Conservation (phyloP, 768 basidiomycete genomes). For the Hypsizygus marmoreus region DNA sequence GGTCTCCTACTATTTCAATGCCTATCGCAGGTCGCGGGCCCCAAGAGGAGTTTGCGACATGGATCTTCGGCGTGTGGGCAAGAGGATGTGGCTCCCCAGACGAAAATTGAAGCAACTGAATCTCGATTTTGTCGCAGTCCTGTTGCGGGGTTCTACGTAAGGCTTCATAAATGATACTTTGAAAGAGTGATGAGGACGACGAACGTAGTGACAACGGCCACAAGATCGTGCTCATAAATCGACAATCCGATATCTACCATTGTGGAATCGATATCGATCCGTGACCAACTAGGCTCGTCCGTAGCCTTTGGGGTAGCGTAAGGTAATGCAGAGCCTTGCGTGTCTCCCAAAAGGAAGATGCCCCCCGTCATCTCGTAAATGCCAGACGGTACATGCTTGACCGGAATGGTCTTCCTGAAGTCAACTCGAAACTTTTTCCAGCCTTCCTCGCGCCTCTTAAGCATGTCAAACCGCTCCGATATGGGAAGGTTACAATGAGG, state of each 20-base stretch:
- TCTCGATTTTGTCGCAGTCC: constrained; percentile 7
- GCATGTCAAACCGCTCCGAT: constrained; percentile 7
- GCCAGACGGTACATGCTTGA: constrained; percentile 21
- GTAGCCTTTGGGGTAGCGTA: constrained; percentile 34
- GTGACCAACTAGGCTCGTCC: constrained; percentile 30
- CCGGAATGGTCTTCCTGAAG: constrained; percentile 4
- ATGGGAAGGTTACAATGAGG: not conserved
- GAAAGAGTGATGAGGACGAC: constrained; percentile 14
- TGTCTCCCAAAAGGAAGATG: constrained; percentile 40
- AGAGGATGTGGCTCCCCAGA: constrained; percentile 37
- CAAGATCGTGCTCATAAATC: constrained; percentile 45
- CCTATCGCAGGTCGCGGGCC: constrained; percentile 35
- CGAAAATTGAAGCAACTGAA: constrained; percentile 35
- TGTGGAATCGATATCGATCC: constrained; percentile 25
- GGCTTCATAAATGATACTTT: not conserved
- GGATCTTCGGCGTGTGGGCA: constrained; percentile 29
- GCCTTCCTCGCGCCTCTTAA: constrained; percentile 8
- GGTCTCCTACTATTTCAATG: constrained; percentile 47
- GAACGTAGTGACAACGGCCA: constrained; percentile 42
- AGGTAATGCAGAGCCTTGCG: constrained; percentile 25
- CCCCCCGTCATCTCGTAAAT: constrained; percentile 47
- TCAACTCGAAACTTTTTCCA: constrained; percentile 12
- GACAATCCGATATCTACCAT: constrained; percentile 47
- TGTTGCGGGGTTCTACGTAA: not conserved
- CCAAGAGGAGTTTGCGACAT: constrained; percentile 25